Conservation (phyloP, 2,329 filamentous ascomycete genomes). For the Trichoderma sp. region DNA sequence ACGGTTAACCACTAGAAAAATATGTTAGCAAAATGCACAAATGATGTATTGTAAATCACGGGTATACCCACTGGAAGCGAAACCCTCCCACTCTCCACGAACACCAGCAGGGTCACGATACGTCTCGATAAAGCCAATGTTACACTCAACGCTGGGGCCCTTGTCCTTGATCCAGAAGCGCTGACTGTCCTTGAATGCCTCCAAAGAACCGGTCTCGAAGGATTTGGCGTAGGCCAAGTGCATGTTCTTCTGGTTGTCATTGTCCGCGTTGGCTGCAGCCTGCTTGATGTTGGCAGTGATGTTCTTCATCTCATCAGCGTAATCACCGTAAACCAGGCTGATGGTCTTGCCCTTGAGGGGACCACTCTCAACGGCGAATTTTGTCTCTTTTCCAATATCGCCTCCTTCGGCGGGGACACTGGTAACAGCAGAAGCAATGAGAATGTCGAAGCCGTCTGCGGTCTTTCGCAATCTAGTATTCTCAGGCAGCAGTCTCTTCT, state of each 20-base stretch:
- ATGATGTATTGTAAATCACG: neutral
- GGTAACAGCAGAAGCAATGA: slow-evolving; percentile 70
- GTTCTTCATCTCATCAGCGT: slow-evolving; percentile 69
- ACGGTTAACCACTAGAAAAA: slow-evolving; percentile 65
- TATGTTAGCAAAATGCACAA: slow-evolving; percentile 28
- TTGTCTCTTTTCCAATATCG: slow-evolving; percentile 67
- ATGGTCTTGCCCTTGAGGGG: slow-evolving; percentile 66
- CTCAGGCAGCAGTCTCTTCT: slow-evolving; percentile 70
- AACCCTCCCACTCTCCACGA: slow-evolving; percentile 82
- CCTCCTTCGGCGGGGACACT: slow-evolving; percentile 62
- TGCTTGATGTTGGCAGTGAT: slow-evolving; percentile 68
- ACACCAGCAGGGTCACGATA: slow-evolving; percentile 82
- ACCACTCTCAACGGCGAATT: slow-evolving; percentile 62
- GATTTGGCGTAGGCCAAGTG: slow-evolving; percentile 72
- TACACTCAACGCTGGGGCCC: slow-evolving; percentile 75
- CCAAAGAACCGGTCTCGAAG: slow-evolving; percentile 72
- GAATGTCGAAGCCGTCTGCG: slow-evolving; percentile 66
- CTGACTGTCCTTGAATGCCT: slow-evolving; percentile 79
- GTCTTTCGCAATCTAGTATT: slow-evolving; percentile 76
- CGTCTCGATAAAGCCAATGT: slow-evolving; percentile 83
- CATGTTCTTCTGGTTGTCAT: slow-evolving; percentile 74
- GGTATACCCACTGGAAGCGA: slow-evolving; percentile 59
- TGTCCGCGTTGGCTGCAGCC: slow-evolving; percentile 69
- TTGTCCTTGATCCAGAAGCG: slow-evolving; percentile 82
- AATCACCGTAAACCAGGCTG: slow-evolving; percentile 73